Evolutionary conservation across 805 yeast genomes (phyloP), one percentile per base, ranked within the genome.

Genomic region (Teunomyces cretensis): DNA sequence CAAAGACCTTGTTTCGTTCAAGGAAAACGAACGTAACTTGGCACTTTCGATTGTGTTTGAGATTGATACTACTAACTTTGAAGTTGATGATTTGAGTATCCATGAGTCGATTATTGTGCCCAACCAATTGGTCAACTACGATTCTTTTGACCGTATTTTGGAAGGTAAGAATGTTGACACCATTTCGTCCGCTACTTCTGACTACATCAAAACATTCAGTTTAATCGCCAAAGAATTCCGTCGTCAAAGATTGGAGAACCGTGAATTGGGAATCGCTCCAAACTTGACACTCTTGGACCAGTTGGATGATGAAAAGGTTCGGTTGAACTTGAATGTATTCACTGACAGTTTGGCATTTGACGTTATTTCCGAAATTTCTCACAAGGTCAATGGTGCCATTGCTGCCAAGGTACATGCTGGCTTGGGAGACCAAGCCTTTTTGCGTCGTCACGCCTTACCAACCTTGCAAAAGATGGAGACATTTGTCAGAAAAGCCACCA

Each of bases 361-460:
- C 37, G 70, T 89, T 33, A 69, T 88, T 22, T 78, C 84, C 38
- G 98, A 94, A 65, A 75, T 94, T 27, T 78, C 83, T 56, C 83
- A 85, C 55, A 87, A 83, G 61, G 95, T 85, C 4, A 92, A 94
- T 65, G 74, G 81, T 35, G 88, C 95, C 1, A 82, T 94, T 44
- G 99, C 98, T 1, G 87, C 88, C 51, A 81, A 78, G 55, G 68
- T 86, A 12, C 85, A 85, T 56, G 80, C 92, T 1, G 79, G 76
- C 3, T 71, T 92, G 32, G 97, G 97, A 0, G 90, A 86, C 52
- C 65, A 74, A 42, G 88, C 98, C 0, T 79, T 94, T 37, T 78
- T 94, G 57, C 84, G 98, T 66, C 86, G 95, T 60, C 96, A 91
- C 54, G 77, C 87, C 2, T 80, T 86, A 51, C 99, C 99, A 19